A percentile compares a stretch with the other conserved stretches of the same genome.
Evolutionary conservation across 306 rosid genomes (phyloP).

Genomic region (Trifolium pratense): DNA sequence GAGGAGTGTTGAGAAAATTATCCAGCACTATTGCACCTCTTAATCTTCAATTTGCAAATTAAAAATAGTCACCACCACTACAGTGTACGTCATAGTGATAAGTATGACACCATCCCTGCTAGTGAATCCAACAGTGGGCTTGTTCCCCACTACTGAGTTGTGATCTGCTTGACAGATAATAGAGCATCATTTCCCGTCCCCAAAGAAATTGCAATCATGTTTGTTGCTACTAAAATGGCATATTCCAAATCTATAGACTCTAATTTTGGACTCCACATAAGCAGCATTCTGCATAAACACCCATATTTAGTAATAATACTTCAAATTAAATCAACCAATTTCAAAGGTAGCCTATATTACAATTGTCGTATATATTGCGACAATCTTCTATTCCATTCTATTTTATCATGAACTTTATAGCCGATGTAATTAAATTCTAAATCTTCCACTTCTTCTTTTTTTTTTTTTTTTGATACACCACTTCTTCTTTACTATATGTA

Average conservation of each 20-base stretch:
- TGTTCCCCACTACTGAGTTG: conserved; percentile 71
- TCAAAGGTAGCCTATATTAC: too few relatives aligned
- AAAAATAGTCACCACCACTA: not conserved
- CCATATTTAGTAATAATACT: too few relatives aligned
- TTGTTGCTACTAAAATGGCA: conserved; percentile 70
- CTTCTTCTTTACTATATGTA: too few relatives aligned
- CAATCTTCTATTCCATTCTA: not conserved
- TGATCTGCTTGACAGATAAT: conserved; percentile 63
- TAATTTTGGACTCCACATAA: conserved; percentile 44
- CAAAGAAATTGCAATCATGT: conserved; percentile 64
- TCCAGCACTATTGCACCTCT: conserved; percentile 71
- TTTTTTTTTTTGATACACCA: too few relatives aligned
- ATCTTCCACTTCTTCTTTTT: too few relatives aligned
- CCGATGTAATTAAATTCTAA: not conserved
- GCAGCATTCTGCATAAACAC: too few relatives aligned
- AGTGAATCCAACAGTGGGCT: conserved; percentile 76
- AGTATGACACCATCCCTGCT: conserved; percentile 71
- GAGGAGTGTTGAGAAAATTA: too few relatives aligned
- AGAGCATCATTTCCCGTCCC: conserved; percentile 70
- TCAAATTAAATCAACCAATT: too few relatives aligned
- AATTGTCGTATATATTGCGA: too few relatives aligned
- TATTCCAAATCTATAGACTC: too few relatives aligned
- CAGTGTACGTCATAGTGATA: conserved; percentile 36
- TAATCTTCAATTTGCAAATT: conserved; percentile 48
- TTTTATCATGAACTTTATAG: not conserved